Evolutionary conservation across 1,284 basidiomycete genomes (phyloP), one percentile per base, ranked within the genome.

Genomic region (Cryptococcus jaspeensis): DNA sequence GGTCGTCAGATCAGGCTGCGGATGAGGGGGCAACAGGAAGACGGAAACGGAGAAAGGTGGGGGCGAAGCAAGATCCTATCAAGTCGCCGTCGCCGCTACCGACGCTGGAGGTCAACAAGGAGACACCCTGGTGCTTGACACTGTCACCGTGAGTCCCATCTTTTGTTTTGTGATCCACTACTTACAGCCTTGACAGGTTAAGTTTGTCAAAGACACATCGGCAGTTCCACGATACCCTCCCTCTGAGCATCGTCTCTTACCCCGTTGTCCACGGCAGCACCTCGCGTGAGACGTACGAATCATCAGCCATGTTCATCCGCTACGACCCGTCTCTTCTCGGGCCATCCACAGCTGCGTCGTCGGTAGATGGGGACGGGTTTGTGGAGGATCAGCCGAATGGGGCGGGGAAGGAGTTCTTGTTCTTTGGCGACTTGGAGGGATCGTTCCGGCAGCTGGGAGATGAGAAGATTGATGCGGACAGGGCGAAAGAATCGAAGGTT

Each of bases 351-450:
- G 15, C 7, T 25, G 41, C 46, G 13, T n/a, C 41, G 20, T 9
- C 42, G 13, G 15, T 16, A 16, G 16, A 45, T n/a, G 42, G 20
- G 22, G 22, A 35, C 7, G 47, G 32, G 7, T 22, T 4, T 47
- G 20, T 32, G 15, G 13, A 35, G 46, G 25, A 28, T 36, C 15
- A 43, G 25, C 36, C 45, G 3, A 22, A 38, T 11, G 52, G 50
- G 13, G 37, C 47, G 11, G 60, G 61, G 6, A 47, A 59, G n/a
- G 72, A 77, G 54, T 70, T 78, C 44, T 54, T 78, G 11, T 78
- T 78, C 61, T 77, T 75, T 50, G 76, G 76, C 8, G 76, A 78
- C 60, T 49, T 77, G 16, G 74, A 76, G 54, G 62, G 62, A 32
- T 58, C 59, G 4, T 72, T 58, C 44, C 50, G 70, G 9, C 40